Evolutionary conservation across 2,329 filamentous ascomycete genomes (phyloP).

Genomic region (Fonsecaea nubica): DNA sequence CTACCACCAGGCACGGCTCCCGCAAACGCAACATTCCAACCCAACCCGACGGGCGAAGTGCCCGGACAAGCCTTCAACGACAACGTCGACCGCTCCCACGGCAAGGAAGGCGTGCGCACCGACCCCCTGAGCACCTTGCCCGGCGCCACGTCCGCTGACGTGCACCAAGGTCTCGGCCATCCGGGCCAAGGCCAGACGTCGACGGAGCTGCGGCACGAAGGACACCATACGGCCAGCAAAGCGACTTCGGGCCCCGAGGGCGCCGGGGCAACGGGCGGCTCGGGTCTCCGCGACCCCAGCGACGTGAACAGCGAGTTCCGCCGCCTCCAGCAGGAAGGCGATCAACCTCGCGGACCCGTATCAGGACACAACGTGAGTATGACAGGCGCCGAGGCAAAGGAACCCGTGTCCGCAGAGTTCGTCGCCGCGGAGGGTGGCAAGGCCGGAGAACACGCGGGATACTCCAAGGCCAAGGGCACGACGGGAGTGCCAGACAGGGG

Average conservation of each 20-base stretch:
- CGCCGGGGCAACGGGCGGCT: slow-evolving; percentile 44
- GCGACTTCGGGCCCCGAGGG: slow-evolving; percentile 53
- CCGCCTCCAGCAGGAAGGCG: slow-evolving; percentile 25
- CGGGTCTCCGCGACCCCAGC: slow-evolving; percentile 22
- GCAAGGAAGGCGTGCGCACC: slow-evolving; percentile 52
- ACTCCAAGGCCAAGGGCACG: slow-evolving; percentile 12
- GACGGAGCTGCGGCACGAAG: slow-evolving; percentile 56
- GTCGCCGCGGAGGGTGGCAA: slow-evolving; percentile 27
- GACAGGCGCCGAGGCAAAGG: slow-evolving; percentile 31
- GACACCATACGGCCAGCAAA: slow-evolving; percentile 51
- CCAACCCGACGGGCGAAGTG: slow-evolving; percentile 41
- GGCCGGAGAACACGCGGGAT: slow-evolving; percentile 8
- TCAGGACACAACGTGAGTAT: slow-evolving; percentile 30
- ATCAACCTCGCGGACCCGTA: slow-evolving; percentile 24
- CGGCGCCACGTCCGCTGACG: slow-evolving; percentile 61
- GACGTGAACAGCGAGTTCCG: slow-evolving; percentile 31
- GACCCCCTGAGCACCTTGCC: slow-evolving; percentile 55
- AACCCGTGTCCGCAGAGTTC: slow-evolving; percentile 26
- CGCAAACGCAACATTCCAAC: slow-evolving; percentile 48
- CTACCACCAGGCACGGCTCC: slow-evolving; percentile 70
- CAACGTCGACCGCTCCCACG: slow-evolving; percentile 48
- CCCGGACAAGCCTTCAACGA: slow-evolving; percentile 52
- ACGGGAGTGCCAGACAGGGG: slow-evolving; percentile 26
- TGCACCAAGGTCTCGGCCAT: slow-evolving; percentile 61
- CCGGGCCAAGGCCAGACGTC: slow-evolving; percentile 58